Base-by-base conservation (phyloP, 306 rosid species). In the Lupinus albus region DNA sequence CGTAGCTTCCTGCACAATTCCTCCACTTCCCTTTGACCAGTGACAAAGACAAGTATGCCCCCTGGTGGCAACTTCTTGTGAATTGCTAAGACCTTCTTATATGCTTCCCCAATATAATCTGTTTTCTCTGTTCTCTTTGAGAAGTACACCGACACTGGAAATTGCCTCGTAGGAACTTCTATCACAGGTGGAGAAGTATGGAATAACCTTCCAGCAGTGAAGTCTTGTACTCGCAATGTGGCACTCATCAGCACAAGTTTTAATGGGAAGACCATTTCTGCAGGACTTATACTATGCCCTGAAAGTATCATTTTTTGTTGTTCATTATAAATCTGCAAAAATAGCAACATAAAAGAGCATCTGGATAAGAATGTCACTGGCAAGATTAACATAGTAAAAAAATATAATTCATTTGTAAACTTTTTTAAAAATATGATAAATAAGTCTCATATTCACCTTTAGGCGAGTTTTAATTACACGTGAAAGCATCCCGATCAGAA, bases 231-330 rank as follows among this genome's bases (percentile, higher is more conserved):
- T 68, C 84, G 83, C 88, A 92, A 68, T 48, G 96, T 92, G 70
- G 98, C 96, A 78, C 98, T 89, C 98, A 87, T 92, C 71, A 93
- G 88, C 75, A 93, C 91, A 80, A 89, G 92, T 78, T 86, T 93
- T 66, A 93, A 76, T 13, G 94, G 98, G 79, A 79, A 86, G 75
- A 93, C 74, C 81, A 70, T 60, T 53, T 74, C 32, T 20, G 69
- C 87, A 64, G 88, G 79, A 76, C 79, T 79, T 68, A 89, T 59
- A 25, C 20, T 68, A 75, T 65, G 74, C 63, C 97, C 98, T 3
- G 84, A 80, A 55, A 36, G 84, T 17, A 82, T 45, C 20, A 36
- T 49, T 62, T 58, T 79, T 76, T 88, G 91, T 55, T 86, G 80
- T 6, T 73, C 79, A 54, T 80, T 25, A 72, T 63, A 76, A 65